Evolutionary conservation across 306 rosid genomes (phyloP), one percentile per base, ranked within the genome.

Genomic region (Casuarina equisetifolia): DNA sequence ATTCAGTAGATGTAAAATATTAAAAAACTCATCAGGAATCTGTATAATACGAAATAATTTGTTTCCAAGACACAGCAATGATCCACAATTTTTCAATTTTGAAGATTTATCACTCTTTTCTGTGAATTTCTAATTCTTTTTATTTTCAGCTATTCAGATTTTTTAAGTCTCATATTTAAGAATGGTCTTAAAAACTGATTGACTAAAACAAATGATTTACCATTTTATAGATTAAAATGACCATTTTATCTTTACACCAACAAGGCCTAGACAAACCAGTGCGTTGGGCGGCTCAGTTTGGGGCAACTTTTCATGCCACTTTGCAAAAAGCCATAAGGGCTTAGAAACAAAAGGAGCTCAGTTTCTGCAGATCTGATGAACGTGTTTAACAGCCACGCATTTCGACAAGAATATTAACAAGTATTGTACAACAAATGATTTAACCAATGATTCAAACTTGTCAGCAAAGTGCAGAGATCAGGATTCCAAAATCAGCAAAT

Each of bases 401-500:
- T 19, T 66, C 32, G 12, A 62, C 35, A 36, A 12, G 69, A 36
- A 62, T 62, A 62, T 13, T 5, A 36, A 62, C 44, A 35, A 13
- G 10, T 36, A 36, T 38, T 35, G 43, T 13, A 66, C n/a, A 13
- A 6, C 9, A 36, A 48, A 17, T 15, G 20, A 40, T 8, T 57
- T 4, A 62, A 36, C 9, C 42, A 62, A 36, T 35, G 17, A 13
- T 5, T 62, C 67, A 55, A 52, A 77, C 16, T 38, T 57, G n/a
- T 5, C 48, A 25, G 17, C 63, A 61, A 19, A 78, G 64, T 25
- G 17, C 64, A 74, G 9, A 73, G 48, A 40, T 17, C 40, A 72
- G 67, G 38, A 72, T 38, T 38, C 0, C 43, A 73, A 44, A 59
- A 87, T 90, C 84, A 92, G 79, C 97, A 90, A 19, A 78, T 17